A percentile compares a stretch with the other conserved stretches of the same genome.
Conservation (phyloP, 495 filamentous ascomycete genomes). For the Talaromyces ruber region DNA sequence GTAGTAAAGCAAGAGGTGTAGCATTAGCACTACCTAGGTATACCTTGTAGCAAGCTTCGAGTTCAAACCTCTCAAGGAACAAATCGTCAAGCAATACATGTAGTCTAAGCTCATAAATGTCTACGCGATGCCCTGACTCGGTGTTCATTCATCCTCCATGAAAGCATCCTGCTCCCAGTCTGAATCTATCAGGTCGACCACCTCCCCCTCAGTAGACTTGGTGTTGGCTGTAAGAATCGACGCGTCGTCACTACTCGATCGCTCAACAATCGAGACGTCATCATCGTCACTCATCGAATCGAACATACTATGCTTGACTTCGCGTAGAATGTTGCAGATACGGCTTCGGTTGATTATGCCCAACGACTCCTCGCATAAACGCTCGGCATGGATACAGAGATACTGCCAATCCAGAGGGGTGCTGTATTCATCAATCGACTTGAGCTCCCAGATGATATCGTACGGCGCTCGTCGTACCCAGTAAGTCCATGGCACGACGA, state of each 20-base stretch:
- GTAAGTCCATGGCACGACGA: conserved; percentile 3
- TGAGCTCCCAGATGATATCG: conserved; percentile 1
- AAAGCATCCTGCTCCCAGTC: not conserved
- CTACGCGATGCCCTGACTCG: not conserved
- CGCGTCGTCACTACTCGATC: not conserved
- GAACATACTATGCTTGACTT: not conserved
- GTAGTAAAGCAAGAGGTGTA: not conserved
- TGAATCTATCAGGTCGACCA: not conserved
- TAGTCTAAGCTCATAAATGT: not conserved
- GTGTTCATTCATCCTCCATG: not conserved
- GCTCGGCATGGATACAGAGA: not conserved
- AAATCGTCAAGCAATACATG: not conserved
- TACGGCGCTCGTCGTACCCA: not conserved
- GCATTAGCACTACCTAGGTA: not conserved
- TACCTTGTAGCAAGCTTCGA: not conserved
- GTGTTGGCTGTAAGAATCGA: not conserved
- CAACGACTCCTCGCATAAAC: not conserved
- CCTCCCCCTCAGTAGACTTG: not conserved
- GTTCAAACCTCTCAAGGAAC: not conserved
- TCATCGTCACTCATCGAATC: not conserved
- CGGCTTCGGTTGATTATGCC: not conserved
- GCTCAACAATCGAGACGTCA: not conserved
- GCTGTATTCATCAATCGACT: not conserved
- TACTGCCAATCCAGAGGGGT: conserved; percentile 4
- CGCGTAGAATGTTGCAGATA: conserved; percentile 1